Evolutionary conservation across 768 basidiomycete genomes (phyloP).

Genomic region (Suillus variegatus): DNA sequence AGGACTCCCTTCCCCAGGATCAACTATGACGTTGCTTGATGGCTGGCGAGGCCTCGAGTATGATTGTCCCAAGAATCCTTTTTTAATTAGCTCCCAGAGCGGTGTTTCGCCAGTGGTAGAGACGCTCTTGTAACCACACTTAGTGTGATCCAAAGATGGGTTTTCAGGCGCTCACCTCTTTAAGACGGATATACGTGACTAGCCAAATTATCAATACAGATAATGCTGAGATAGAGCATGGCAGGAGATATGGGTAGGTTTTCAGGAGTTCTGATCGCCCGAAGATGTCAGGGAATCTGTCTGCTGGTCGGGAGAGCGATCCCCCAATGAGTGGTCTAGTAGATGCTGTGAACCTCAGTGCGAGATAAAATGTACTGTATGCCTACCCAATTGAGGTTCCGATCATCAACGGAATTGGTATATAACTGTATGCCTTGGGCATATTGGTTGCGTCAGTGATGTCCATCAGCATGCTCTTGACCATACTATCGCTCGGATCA

Average conservation of each 20-base stretch:
- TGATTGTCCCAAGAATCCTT: not conserved
- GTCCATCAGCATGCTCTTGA: constrained; percentile 44
- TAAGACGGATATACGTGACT: constrained; percentile 50
- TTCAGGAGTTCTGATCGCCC: constrained; percentile 57
- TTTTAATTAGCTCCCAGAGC: not conserved
- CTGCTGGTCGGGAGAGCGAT: constrained; percentile 58
- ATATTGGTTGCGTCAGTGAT: constrained; percentile 37
- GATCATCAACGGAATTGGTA: constrained; percentile 50
- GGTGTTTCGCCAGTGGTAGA: not conserved
- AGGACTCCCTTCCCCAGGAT: not conserved
- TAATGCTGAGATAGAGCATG: constrained; percentile 63
- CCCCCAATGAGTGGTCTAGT: constrained; percentile 62
- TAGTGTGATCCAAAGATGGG: not conserved
- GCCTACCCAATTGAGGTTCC: constrained; percentile 45
- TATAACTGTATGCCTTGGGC: constrained; percentile 51
- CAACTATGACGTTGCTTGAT: not conserved
- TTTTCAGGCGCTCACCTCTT: constrained; percentile 42
- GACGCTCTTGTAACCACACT: not conserved
- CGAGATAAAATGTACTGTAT: not conserved
- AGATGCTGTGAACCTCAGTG: constrained; percentile 4
- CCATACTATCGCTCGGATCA: constrained; percentile 54
- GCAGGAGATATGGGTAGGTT: constrained; percentile 71
- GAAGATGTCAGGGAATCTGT: constrained; percentile 64
- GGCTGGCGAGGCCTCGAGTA: not conserved
- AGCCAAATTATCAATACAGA: constrained; percentile 51